Evolutionary conservation across 176 grass and related monocot genomes (phyloP), one percentile per base, ranked within the genome.

Genomic region (Eremochloa ophiuroides): DNA sequence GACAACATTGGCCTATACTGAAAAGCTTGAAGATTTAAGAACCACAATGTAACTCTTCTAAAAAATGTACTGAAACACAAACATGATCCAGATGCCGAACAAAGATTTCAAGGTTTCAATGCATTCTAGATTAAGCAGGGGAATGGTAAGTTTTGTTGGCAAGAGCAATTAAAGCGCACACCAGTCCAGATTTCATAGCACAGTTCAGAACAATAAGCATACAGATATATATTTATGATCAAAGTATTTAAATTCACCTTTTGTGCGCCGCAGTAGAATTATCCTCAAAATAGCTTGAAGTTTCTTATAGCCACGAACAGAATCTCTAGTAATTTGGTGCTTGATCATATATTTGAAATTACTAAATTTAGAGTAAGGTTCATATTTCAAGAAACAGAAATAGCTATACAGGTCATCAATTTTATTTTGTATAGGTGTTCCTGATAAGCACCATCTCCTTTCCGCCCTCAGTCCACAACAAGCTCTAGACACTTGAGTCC

Each of bases 401-500:
- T 98, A 98, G 46, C 95, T 94, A 61, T 94, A 98, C 23, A 98
- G 80, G 84, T 98, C 95, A n/a, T 94, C 92, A 66, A 94, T 94
- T 80, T 88, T 63, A 63, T 98, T 98, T 61, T 98, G 95, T 74
- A 98, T 94, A 29, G 95, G 95, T 48, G 95, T 98, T 66, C 95
- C 95, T 82, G 95, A 98, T 85, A 98, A 83, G 67, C 95, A 98
- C 95, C 95, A 98, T 83, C 95, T 89, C 62, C 95, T 84, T 80
- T 93, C 85, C 14, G 95, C 90, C 64, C 84, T 85, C 18, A 98
- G 80, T 51, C 87, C 92, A 71, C 90, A 93, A 70, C 95, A 98
- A 67, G 95, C 92, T 85, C 74, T 88, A 62, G 95, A 88, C 34
- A 90, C 90, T 78, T 82, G 84, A 69, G 95, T 98, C 39, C 84